Evolutionary conservation across 2,329 filamentous ascomycete species (phyloP).

Genomic region (Aspergillus sp.): DNA sequence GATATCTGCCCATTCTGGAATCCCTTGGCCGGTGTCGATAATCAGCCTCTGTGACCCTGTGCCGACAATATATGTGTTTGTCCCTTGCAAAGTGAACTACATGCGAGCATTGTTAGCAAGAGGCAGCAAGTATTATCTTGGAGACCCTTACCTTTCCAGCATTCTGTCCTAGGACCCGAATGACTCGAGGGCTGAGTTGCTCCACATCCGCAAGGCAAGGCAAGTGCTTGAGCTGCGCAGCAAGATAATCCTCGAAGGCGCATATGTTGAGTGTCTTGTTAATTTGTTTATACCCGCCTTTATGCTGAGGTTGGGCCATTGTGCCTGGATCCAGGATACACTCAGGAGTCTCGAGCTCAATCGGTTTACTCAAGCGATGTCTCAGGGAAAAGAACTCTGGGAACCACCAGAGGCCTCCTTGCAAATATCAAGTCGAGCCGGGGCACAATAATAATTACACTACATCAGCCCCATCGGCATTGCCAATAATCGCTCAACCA

Average conservation of each 20-base stretch:
- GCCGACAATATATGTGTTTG: conserved; percentile 44
- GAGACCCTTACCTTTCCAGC: conserved; percentile 38
- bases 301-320: conserved; percentile 5
- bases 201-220: conserved; percentile 43
- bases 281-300: conserved; percentile 34
- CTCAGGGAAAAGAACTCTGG: not conserved
- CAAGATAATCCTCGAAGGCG: conserved; percentile 51
- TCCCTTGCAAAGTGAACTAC: conserved; percentile 41
- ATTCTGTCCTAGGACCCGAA: conserved; percentile 48
- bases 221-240: conserved; percentile 36
- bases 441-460: not conserved
- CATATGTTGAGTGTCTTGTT: conserved; percentile 50
- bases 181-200: conserved; percentile 42
- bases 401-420: not conserved
- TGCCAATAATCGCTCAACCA: not conserved
- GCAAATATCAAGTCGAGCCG: not conserved
- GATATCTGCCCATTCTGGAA: conserved; percentile 35
- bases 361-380: not conserved
- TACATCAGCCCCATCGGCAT: conserved; percentile 2
- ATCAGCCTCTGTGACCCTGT: conserved; percentile 35
- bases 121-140: too few species aligned
- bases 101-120: not conserved
- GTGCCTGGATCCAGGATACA: not conserved
- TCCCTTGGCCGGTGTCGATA: conserved; percentile 38
- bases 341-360: not conserved